Conservation (phyloP, 176 grass and related monocot genomes). For the Areca catechu region DNA sequence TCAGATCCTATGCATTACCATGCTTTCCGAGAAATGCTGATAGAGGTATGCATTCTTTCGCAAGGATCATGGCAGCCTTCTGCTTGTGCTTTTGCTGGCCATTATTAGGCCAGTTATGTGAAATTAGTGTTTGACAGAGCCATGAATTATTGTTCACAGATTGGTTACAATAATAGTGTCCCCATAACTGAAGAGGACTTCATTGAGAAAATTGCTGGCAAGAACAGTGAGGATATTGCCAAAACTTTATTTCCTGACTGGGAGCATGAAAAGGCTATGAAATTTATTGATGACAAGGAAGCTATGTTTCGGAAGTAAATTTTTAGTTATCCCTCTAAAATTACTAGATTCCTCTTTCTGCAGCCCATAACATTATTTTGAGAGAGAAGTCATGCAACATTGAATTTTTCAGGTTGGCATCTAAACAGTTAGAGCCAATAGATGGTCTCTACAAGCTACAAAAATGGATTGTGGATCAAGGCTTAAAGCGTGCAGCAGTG, state of each 20-base stretch:
- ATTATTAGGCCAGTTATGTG: background rate
- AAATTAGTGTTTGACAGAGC: background rate
- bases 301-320: conserved; percentile 50
- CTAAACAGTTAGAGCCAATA: conserved; percentile 50
- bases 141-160: conserved; percentile 28
- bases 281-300: conserved; percentile 79
- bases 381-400: background rate
- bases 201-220: conserved; percentile 89
- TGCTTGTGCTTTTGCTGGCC: background rate
- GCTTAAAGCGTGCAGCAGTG: conserved; percentile 60
- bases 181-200: conserved; percentile 81
- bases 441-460: conserved; percentile 48
- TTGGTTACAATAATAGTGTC: conserved; percentile 88
- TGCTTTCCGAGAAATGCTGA: conserved; percentile 76
- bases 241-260: conserved; percentile 80
- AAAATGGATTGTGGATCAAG: conserved; percentile 61
- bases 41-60: conserved; percentile 28
- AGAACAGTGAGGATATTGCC: conserved; percentile 54
- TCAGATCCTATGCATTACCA: conserved; percentile 77
- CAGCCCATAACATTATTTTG: too few species aligned
- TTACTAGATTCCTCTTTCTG: too few species aligned
- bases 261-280: conserved; percentile 57
- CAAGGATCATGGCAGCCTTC: background rate
- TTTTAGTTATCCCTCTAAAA: background rate
- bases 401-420: conserved; percentile 37